phyloP scores from a whole-genome alignment of 2,329 filamentous ascomycete genomes.

The Ophiocordyceps polyrhachis-furcata region DNA sequence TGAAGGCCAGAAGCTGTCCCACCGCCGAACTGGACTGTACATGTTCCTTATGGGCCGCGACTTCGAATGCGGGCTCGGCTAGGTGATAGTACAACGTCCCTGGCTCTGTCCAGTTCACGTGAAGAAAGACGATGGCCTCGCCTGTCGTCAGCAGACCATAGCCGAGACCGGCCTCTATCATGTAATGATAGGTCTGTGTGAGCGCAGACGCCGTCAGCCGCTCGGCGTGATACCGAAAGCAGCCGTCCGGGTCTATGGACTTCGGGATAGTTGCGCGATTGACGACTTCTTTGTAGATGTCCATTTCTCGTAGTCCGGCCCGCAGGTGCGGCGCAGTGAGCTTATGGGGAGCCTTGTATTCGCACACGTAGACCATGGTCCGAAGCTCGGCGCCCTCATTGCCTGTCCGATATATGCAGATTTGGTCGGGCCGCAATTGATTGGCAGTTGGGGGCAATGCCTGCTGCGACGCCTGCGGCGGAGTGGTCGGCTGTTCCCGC shows the following conservation, averaged over 20 bases:
- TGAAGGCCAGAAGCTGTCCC: conserved; percentile 9
- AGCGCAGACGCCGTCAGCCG: conserved; percentile 21
- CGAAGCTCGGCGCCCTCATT: conserved; percentile 3
- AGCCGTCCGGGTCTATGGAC: conserved; percentile 9
- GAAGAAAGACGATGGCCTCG: conserved; percentile 24
- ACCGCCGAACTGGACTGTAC: conserved; percentile 9
- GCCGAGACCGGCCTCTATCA: conserved; percentile 24
- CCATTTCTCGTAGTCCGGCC: conserved; percentile 20
- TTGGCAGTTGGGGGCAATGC: conserved; percentile 4
- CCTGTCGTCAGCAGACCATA: conserved; percentile 24
- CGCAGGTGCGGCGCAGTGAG: conserved; percentile 22
- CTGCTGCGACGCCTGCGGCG: conserved; percentile 5
- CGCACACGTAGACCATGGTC: conserved; percentile 13
- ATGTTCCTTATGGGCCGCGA: conserved; percentile 6
- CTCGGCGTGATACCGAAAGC: conserved; percentile 16
- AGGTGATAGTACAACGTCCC: conserved; percentile 13
- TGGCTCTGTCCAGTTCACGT: conserved; percentile 12
- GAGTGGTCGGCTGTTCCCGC: neutral
- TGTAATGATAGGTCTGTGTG: conserved; percentile 29
- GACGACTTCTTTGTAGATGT: conserved; percentile 19
- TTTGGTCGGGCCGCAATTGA: conserved; percentile 15
- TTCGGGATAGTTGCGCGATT: conserved; percentile 10
- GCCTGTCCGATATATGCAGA: conserved; percentile 8
- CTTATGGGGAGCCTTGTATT: conserved; percentile 30
- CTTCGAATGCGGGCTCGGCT: conserved; percentile 11